phyloP scores from a whole-genome alignment of 139 green algal genomes.

The Tetraselmis chui region DNA sequence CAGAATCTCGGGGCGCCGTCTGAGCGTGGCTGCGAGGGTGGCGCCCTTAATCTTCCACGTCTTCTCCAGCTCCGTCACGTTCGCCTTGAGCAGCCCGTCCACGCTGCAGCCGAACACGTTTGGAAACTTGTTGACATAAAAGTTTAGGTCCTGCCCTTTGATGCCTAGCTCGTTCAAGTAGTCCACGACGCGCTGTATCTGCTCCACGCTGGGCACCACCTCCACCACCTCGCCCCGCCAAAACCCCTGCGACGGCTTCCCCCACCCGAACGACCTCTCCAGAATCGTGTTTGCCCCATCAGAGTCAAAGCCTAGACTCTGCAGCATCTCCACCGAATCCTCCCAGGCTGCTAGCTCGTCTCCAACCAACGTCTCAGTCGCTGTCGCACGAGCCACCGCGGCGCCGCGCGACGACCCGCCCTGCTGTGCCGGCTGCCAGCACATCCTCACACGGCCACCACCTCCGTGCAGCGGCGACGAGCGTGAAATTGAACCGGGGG shows the following conservation, averaged over 20 bases:
- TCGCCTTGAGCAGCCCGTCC: conserved; percentile 27
- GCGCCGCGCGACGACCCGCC: too few species aligned
- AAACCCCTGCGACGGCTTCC: not conserved
- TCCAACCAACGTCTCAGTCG: not conserved
- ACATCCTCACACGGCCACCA: too few species aligned
- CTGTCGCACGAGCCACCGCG: too few species aligned
- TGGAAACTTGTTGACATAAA: conserved; percentile 29
- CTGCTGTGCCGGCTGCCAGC: too few species aligned
- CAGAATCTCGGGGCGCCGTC: conserved; percentile 38
- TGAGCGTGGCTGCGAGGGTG: conserved; percentile 27
- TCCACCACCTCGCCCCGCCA: conserved; percentile 5
- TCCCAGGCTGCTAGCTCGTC: not conserved
- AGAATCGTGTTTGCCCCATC: not conserved
- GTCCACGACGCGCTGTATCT: conserved; percentile 13
- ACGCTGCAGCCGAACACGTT: conserved; percentile 40
- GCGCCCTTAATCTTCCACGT: conserved; percentile 38
- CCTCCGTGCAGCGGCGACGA: too few species aligned
- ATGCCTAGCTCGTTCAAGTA: conserved; percentile 32
- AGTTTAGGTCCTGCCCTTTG: conserved; percentile 8
- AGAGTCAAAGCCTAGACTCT: not conserved
- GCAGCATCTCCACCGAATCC: not conserved
- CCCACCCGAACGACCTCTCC: not conserved
- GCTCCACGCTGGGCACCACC: conserved; percentile 16
- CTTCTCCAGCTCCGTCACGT: conserved; percentile 32
- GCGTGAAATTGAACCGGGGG: too few species aligned